Conservation (phyloP, 2,329 filamentous ascomycete genomes). For the Fusarium praegraminearum region DNA sequence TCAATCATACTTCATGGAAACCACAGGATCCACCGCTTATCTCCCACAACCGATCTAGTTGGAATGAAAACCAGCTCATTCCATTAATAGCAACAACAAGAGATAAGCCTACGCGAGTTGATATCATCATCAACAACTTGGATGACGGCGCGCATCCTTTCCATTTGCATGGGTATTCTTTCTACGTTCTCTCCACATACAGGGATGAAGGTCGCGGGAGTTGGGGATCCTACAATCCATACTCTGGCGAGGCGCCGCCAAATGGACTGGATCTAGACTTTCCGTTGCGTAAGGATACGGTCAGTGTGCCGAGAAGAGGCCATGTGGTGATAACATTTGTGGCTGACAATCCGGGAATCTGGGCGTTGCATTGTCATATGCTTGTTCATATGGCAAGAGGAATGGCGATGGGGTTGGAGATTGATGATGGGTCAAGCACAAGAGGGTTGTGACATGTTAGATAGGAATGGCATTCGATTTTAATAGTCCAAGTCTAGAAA, state of each 20-base stretch:
- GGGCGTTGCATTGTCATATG: constrained; percentile 26
- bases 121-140: neutral
- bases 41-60: neutral
- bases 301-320: constrained; percentile 3
- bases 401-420: constrained; percentile 11
- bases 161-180: constrained; percentile 3
- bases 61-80: constrained; percentile 5
- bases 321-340: constrained; percentile 1
- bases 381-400: constrained; percentile 23
- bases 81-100: rapidly evolving
- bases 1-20: constrained; percentile 22
- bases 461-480: rapidly evolving
- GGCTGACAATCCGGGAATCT: constrained; percentile 7
- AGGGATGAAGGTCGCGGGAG: constrained; percentile 1
- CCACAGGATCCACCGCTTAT: neutral
- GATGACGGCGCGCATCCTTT: constrained; percentile 17
- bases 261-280: neutral
- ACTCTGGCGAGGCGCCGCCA: neutral
- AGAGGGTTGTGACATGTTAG: no score
- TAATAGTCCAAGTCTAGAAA: neutral
- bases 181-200: constrained; percentile 5
- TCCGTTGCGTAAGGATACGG: neutral
- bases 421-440: neutral
- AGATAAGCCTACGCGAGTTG: rapidly evolving
- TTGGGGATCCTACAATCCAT: neutral